Evolutionary conservation across 2,329 filamentous ascomycete species (phyloP), one percentile per base, ranked within the genome.

Genomic region (Colletotrichum sp.): DNA sequence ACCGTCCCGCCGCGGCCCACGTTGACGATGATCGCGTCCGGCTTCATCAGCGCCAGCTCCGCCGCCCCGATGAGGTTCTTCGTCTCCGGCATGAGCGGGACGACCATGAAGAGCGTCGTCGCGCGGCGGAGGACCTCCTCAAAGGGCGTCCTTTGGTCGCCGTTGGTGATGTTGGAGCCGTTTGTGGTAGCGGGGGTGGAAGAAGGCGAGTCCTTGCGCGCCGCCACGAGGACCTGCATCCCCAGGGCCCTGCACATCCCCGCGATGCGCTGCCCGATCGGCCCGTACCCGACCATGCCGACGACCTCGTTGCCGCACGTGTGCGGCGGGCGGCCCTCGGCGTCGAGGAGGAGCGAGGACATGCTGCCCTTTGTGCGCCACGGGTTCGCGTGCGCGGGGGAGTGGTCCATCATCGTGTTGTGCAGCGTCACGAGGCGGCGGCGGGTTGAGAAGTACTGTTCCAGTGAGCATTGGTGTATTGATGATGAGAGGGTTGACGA

Each of bases 1-100:
- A 85, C 78, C 62, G 82, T 81, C 59, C 80, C 81, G 26, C 84
- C 83, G 43, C 84, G 79, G 5, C 83, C 83, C n/a, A 80, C 77
- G 70, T 80, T 81, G 68, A 80, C 64, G 32, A 80, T 67, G 8
- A 80, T 69, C 10, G 73, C 73, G 71, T 87, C 76, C 24, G 63
- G 55, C 14, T 71, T 24, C 79, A 80, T 77, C 16, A 43, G 30
- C 26, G 36, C 38, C 8, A 81, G 73, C 62, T 81, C 78, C 5
- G 58, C 26, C 8, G 36, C 64, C 1, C 77, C 70, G n/a, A 81
- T 68, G n/a, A 80, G 71, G 13, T 75, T 73, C 4, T 75, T 52
- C 5, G 79, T 81, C 5, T 78, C 77, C 0, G 78, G 72, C 4
- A 73, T 76, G 28, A 78, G 73, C 4, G 80, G 80, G n/a, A 79